These are phyloP conservation scores for Chalaropsis thielavioides DNA, from an alignment of 2,329 filamentous ascomycete species.

Conservation along the genomic window DNA sequence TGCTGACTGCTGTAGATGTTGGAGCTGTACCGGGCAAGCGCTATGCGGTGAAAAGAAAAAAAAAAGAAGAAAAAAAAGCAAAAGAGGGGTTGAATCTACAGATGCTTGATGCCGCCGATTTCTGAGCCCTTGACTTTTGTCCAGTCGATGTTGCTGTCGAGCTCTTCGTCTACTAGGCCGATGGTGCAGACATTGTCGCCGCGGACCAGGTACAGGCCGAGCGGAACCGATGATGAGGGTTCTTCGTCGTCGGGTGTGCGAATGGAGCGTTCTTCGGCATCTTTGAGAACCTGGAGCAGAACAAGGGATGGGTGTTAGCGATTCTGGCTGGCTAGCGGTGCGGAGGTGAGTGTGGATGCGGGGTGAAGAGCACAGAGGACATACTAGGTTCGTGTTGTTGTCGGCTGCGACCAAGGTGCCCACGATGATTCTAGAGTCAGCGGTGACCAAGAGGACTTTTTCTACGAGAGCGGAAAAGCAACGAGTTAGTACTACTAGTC, in stretches of 20 bases:
- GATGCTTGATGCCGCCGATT: conserved; percentile 74
- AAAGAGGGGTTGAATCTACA: not conserved
- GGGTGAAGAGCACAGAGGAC: conserved; percentile 18
- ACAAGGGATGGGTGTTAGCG: not conserved
- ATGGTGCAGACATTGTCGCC: conserved; percentile 90
- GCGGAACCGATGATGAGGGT: conserved; percentile 61
- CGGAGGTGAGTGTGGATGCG: not conserved
- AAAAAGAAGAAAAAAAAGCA: not conserved
- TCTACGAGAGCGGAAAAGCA: conserved; percentile 37
- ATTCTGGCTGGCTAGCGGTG: not conserved
- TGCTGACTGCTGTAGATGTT: not conserved
- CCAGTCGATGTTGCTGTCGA: conserved; percentile 90
- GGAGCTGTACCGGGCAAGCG: not conserved
- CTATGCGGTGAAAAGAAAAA: not conserved
- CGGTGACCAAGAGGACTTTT: conserved; percentile 80
- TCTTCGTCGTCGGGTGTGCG: conserved; percentile 71
- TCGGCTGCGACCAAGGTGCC: conserved; percentile 78
- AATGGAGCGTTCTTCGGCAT: conserved; percentile 81
- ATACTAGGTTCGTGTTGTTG: conserved; percentile 74
- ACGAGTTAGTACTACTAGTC: not conserved
- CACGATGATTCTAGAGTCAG: conserved; percentile 74
- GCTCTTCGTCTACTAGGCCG: conserved; percentile 74
- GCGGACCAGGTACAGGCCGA: conserved; percentile 81
- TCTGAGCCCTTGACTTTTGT: conserved; percentile 70
- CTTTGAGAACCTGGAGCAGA: conserved; percentile 50